Evolutionary conservation across 345 rosid genomes (phyloP).

Genomic region (Eucalyptus urophylla): DNA sequence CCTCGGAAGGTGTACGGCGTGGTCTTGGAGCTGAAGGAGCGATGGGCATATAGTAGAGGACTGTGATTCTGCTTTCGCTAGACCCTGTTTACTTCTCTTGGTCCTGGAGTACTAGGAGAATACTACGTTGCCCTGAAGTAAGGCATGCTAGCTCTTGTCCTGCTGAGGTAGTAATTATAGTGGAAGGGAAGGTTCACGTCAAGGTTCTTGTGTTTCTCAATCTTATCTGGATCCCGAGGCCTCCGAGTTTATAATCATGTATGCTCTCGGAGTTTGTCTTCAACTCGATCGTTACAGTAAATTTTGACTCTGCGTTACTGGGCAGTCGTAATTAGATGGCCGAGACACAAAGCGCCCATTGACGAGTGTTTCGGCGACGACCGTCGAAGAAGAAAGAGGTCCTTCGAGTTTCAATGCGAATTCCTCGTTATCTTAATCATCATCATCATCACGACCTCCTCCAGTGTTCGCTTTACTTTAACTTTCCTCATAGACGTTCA

Average conservation of each 20-base stretch:
- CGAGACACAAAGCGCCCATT: constrained; percentile 6
- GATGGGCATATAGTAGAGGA: neutral
- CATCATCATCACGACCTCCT: neutral
- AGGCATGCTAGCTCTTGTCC: neutral
- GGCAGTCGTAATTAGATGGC: neutral
- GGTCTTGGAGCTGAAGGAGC: neutral
- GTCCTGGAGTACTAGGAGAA: neutral
- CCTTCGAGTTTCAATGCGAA: neutral
- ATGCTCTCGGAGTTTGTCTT: neutral
- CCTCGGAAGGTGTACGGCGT: neutral
- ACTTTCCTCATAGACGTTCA: neutral
- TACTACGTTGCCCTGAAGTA: neutral
- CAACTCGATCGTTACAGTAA: neutral
- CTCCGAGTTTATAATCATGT: neutral
- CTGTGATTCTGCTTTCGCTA: neutral
- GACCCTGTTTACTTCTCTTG: neutral
- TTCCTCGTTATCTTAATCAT: neutral
- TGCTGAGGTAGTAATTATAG: neutral
- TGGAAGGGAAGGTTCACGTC: neutral
- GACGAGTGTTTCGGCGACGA: constrained; percentile 29
- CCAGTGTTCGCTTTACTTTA: neutral
- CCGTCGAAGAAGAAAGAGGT: constrained; percentile 28
- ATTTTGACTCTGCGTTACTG: neutral
- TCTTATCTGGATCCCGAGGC: neutral
- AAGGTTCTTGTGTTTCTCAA: neutral